Conservation (phyloP, 495 filamentous ascomycete genomes). For the Recurvomyces mirabilis region DNA sequence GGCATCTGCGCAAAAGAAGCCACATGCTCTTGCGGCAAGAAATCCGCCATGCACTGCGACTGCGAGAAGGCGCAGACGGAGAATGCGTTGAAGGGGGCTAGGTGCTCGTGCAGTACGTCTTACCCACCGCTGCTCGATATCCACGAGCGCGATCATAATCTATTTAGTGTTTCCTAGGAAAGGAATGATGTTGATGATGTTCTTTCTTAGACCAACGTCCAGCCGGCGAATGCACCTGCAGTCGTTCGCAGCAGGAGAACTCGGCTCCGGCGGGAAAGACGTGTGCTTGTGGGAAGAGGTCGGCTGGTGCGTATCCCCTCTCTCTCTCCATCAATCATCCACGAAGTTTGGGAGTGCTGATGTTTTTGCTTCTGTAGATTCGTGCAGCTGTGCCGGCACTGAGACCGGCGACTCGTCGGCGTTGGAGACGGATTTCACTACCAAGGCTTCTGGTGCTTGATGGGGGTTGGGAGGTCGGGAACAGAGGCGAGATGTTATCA, state of each 20-base stretch:
- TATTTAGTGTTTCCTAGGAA: neutral
- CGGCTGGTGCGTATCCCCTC: conserved; percentile 55
- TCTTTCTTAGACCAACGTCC: conserved; percentile 47
- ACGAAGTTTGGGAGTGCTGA: neutral
- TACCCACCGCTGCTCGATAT: neutral
- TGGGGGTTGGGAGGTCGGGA: too few species aligned
- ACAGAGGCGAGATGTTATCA: too few species aligned
- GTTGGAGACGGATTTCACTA: conserved; percentile 37
- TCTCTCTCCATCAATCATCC: too few species aligned
- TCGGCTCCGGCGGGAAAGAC: conserved; percentile 40
- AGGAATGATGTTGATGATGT: neutral
- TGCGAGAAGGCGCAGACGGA: conserved; percentile 70
- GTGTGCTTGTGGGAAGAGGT: conserved; percentile 69
- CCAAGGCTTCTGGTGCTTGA: too few species aligned
- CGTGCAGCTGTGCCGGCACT: conserved; percentile 76
- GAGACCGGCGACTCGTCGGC: conserved; percentile 41
- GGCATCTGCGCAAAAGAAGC: conserved; percentile 45
- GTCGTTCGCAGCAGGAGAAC: conserved; percentile 65
- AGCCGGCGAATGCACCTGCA: conserved; percentile 72
- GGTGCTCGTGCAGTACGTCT: conserved; percentile 72
- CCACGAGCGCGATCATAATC: too few species aligned
- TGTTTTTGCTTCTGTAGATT: conserved; percentile 37
- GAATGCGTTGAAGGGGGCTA: conserved; percentile 58
- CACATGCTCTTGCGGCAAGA: conserved; percentile 75
- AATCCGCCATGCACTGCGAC: conserved; percentile 71